phyloP scores from a whole-genome alignment of 2,329 filamentous ascomycete species.

The Bipolaris zeicola region DNA sequence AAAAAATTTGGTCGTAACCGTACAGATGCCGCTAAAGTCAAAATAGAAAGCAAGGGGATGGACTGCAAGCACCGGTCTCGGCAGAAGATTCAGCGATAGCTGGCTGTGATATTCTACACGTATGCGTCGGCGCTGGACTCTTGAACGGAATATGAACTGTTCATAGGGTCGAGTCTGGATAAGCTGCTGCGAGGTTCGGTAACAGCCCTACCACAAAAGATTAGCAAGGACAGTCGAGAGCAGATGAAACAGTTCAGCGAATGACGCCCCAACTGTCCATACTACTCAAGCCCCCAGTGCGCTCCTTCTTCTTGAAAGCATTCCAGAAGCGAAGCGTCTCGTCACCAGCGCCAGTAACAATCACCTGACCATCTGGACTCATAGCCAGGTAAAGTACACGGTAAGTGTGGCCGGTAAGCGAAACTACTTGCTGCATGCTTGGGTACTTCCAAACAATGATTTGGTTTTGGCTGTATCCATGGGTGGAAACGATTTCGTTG shows the following conservation, averaged over 20 bases:
- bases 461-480: slow-evolving; percentile 97
- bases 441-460: slow-evolving; percentile 99
- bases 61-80: not conserved
- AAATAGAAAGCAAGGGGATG: slow-evolving; percentile 5
- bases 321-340: slow-evolving; percentile 98
- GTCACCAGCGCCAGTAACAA: slow-evolving; percentile 95
- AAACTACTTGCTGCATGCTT: slow-evolving; percentile 95
- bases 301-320: slow-evolving; percentile 83
- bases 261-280: slow-evolving; percentile 85
- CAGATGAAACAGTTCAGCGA: slow-evolving; percentile 51
- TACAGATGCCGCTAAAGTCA: slow-evolving; percentile 11
- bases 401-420: slow-evolving; percentile 94
- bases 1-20: slow-evolving; percentile 8
- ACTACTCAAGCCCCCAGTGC: slow-evolving; percentile 61
- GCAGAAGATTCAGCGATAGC: not conserved
- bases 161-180: not conserved
- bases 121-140: not conserved
- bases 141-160: not conserved
- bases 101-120: slow-evolving; percentile 10
- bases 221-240: slow-evolving; percentile 3
- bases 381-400: slow-evolving; percentile 95
- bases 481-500: slow-evolving; percentile 95
- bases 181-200: not conserved
- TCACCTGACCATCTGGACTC: slow-evolving; percentile 91
- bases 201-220: slow-evolving; percentile 10